A percentile compares a stretch with the other conserved stretches of the same genome.
Conservation (phyloP, 257 asterid genomes). For the Leptodermis oblonga region DNA sequence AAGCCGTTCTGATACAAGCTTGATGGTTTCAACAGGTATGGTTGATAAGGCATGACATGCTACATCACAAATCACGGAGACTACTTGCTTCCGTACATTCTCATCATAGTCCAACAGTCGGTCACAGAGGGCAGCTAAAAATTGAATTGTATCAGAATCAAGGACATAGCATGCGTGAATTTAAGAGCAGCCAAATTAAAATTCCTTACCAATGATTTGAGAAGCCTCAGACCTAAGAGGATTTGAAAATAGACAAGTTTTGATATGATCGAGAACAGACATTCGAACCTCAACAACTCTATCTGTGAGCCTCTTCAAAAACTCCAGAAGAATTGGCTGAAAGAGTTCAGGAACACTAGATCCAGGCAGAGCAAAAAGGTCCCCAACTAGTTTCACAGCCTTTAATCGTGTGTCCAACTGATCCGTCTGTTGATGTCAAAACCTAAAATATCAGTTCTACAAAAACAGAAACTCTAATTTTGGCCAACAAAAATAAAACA, state of each 20-base stretch:
- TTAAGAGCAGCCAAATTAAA: constrained; percentile 7
- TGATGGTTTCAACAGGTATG: constrained; percentile 62
- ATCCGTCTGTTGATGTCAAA: constrained; percentile 67
- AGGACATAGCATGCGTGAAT: constrained; percentile 18
- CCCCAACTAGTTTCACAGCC: constrained; percentile 85
- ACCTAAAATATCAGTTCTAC: constrained; percentile 16
- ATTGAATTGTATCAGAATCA: constrained; percentile 25
- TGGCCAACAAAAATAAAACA: constrained; percentile 6
- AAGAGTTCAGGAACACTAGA: constrained; percentile 62
- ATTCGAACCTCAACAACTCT: constrained; percentile 78
- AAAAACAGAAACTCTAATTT: neutral
- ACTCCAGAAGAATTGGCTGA: constrained; percentile 80
- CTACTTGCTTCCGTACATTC: constrained; percentile 90
- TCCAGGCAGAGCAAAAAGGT: constrained; percentile 70
- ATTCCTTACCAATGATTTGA: constrained; percentile 71
- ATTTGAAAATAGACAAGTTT: constrained; percentile 63
- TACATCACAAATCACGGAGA: constrained; percentile 78
- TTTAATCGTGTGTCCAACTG: constrained; percentile 72
- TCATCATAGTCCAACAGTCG: constrained; percentile 87
- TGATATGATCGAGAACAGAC: constrained; percentile 79
- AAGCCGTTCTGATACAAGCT: constrained; percentile 89
- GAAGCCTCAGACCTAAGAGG: constrained; percentile 75
- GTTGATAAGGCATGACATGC: constrained; percentile 61
- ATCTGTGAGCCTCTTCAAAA: constrained; percentile 84
- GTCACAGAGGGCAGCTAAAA: constrained; percentile 82